phyloP scores from a whole-genome alignment of 768 basidiomycete species.

The Trichaptum fuscoviolaceum region DNA sequence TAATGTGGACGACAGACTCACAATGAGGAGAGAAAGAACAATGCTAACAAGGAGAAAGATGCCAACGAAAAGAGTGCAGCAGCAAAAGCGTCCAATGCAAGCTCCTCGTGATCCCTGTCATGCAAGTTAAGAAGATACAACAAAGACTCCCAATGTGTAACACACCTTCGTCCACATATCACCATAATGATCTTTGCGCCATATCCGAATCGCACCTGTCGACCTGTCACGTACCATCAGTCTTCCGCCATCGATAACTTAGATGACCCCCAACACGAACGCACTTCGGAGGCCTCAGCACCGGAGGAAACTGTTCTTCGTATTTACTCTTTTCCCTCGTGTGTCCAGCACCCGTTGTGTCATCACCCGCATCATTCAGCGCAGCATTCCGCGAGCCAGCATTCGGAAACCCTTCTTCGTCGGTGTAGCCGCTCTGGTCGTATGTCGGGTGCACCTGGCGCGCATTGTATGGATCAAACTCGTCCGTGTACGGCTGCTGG shows the following conservation, averaged over 20 bases:
- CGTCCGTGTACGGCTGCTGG: slow-evolving; percentile 30
- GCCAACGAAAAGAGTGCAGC: slow-evolving; percentile 64
- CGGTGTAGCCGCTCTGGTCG: slow-evolving; percentile 37
- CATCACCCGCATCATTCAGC: neutral
- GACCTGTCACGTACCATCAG: slow-evolving; percentile 10
- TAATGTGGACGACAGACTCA: slow-evolving; percentile 28
- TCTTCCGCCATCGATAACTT: neutral
- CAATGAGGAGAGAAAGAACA: slow-evolving; percentile 60
- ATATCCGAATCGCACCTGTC: slow-evolving; percentile 19
- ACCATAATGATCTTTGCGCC: slow-evolving; percentile 51
- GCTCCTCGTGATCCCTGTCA: slow-evolving; percentile 52
- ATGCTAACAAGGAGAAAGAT: slow-evolving; percentile 64
- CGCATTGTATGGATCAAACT: slow-evolving; percentile 42
- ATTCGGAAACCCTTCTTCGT: neutral
- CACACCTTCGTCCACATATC: slow-evolving; percentile 64
- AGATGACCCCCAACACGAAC: neutral
- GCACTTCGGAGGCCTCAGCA: slow-evolving; percentile 2
- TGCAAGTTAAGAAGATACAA: slow-evolving; percentile 2
- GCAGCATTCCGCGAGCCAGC: neutral
- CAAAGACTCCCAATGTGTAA: slow-evolving; percentile 3
- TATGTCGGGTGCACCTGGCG: slow-evolving; percentile 46
- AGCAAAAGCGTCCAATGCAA: slow-evolving; percentile 67
- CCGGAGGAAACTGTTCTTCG: neutral
- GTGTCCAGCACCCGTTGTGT: neutral
- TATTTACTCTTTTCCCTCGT: slow-evolving; percentile 1